Evolutionary conservation across 768 basidiomycete genomes (phyloP).

Genomic region (Boletus coccyginus): DNA sequence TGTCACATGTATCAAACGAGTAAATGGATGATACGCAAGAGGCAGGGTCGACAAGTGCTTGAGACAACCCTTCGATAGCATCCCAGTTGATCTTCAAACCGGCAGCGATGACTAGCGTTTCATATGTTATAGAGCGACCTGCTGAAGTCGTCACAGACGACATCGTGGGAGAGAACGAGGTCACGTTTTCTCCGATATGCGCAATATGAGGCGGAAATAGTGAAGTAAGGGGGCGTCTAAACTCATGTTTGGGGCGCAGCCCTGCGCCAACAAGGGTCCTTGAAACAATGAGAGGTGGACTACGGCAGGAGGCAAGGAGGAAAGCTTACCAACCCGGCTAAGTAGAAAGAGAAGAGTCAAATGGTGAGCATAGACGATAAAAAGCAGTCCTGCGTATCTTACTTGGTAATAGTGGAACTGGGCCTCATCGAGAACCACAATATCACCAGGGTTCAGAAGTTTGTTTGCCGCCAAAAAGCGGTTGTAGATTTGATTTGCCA

Average conservation of each 20-base stretch:
- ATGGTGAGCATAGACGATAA: slow-evolving; percentile 1
- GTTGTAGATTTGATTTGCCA: slow-evolving; percentile 85
- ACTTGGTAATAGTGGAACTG: slow-evolving; percentile 86
- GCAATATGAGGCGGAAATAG: slow-evolving; percentile 75
- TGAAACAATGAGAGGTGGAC: slow-evolving; percentile 3
- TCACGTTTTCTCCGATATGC: slow-evolving; percentile 68
- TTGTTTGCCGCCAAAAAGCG: slow-evolving; percentile 72
- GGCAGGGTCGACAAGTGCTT: slow-evolving; percentile 71
- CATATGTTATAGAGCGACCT: slow-evolving; percentile 74
- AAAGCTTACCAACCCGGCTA: slow-evolving; percentile 83
- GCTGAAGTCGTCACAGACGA: slow-evolving; percentile 72
- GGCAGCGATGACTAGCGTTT: slow-evolving; percentile 83
- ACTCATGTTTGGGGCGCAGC: slow-evolving; percentile 65
- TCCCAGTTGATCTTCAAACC: slow-evolving; percentile 88
- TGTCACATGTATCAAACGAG: slow-evolving; percentile 86
- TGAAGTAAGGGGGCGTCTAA: slow-evolving; percentile 60
- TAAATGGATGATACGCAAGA: slow-evolving; percentile 93
- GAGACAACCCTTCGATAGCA: slow-evolving; percentile 65
- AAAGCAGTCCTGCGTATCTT: slow-evolving; percentile 5
- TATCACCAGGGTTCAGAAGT: slow-evolving; percentile 66
- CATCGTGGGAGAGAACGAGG: slow-evolving; percentile 68
- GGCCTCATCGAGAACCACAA: slow-evolving; percentile 82
- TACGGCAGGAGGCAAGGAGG: not conserved
- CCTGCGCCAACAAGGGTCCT: slow-evolving; percentile 96
- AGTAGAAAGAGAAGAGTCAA: not conserved